Evolutionary conservation across 345 rosid species (phyloP).

Genomic region (Eucalyptus rudis): DNA sequence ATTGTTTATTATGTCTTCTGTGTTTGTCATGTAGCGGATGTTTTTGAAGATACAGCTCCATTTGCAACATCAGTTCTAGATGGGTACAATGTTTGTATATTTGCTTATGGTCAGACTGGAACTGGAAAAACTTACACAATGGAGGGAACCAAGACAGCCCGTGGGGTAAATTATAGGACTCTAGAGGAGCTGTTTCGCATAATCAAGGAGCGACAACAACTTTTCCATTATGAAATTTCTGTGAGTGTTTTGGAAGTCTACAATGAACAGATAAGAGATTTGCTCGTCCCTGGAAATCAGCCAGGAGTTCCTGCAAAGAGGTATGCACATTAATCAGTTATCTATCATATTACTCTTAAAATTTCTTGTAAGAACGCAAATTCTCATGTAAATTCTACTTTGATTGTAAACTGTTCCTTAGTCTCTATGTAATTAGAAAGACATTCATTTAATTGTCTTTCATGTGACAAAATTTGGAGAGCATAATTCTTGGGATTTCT

Average conservation of each 20-base stretch:
- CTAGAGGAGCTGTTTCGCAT: constrained; percentile 68
- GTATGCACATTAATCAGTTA: constrained; percentile 3
- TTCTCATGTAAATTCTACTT: neutral
- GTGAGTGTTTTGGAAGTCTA: constrained; percentile 97
- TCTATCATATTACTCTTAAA: neutral
- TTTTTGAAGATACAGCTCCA: constrained; percentile 82
- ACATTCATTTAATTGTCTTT: neutral
- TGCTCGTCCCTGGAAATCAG: constrained; percentile 49
- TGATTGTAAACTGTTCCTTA: neutral
- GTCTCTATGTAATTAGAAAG: neutral
- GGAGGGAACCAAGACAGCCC: constrained; percentile 81
- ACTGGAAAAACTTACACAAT: constrained; percentile 90
- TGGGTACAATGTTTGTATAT: constrained; percentile 93
- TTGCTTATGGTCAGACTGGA: constrained; percentile 97
- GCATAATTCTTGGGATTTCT: neutral
- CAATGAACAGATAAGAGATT: constrained; percentile 90
- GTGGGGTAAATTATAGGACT: constrained; percentile 92
- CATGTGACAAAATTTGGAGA: neutral
- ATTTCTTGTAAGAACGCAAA: neutral
- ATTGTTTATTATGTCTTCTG: neutral
- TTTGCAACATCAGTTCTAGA: constrained; percentile 86
- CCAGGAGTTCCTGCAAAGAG: constrained; percentile 52
- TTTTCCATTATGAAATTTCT: constrained; percentile 55
- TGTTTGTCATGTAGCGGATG: constrained; percentile 44
- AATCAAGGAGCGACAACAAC: constrained; percentile 49